These are phyloP conservation scores for Chenopodium quinoa DNA, from an alignment of 148 eudicot genomes.

Conservation along the genomic window DNA sequence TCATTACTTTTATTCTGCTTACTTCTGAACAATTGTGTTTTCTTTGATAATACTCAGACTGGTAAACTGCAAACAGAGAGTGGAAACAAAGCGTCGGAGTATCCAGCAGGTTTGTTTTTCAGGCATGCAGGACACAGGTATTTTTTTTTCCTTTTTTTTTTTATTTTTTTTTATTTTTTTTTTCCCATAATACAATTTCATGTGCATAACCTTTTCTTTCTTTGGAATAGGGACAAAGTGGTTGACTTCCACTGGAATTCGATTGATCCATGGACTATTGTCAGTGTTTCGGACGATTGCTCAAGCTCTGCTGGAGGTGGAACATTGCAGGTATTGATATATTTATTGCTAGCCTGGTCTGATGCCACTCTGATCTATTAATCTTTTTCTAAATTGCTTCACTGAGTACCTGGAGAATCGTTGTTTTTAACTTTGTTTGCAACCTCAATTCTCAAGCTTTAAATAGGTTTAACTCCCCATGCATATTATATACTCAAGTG, in stretches of 20 bases:
- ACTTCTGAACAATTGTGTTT: neutral
- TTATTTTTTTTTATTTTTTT: no score
- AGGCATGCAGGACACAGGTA: slow-evolving; percentile 95
- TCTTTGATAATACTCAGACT: slow-evolving; percentile 36
- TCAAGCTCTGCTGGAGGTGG: slow-evolving; percentile 91
- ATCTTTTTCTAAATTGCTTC: neutral
- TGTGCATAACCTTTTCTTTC: neutral
- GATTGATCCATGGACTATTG: slow-evolving; percentile 93
- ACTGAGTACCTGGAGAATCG: neutral
- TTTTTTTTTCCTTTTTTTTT: neutral
- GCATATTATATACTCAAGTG: no score
- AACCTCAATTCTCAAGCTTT: neutral
- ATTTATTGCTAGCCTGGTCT: neutral
- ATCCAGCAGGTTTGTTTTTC: slow-evolving; percentile 77
- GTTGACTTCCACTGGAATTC: slow-evolving; percentile 96
- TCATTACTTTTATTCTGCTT: neutral
- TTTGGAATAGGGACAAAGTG: slow-evolving; percentile 67
- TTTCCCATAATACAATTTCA: neutral
- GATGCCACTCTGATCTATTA: neutral
- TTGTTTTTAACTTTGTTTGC: neutral
- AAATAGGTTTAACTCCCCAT: neutral
- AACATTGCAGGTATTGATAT: slow-evolving; percentile 70
- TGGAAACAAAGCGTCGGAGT: slow-evolving; percentile 31
- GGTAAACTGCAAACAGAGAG: slow-evolving; percentile 40
- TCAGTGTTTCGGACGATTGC: slow-evolving; percentile 92